Base-by-base conservation (phyloP, 768 basidiomycete species). In the Fomitopsis pulvina region DNA sequence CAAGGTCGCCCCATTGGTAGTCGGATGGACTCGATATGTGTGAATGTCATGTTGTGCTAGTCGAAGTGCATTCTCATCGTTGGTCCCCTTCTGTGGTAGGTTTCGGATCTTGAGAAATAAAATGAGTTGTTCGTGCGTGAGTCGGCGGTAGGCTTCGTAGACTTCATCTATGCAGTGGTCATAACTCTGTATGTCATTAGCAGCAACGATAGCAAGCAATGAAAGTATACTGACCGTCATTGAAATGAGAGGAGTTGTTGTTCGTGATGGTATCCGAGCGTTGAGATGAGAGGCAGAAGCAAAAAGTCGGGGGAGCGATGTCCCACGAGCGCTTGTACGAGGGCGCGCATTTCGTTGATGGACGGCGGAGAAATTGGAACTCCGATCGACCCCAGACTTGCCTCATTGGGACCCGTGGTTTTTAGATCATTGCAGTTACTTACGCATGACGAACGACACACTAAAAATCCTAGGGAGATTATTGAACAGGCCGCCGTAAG, bases 21-120 rank as follows among this genome's bases (percentile, higher is more conserved):
- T 11, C 58, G 42, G 65, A 20, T 74, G 73, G 57, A 86, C 81
- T 59, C 82, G 76, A 62, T 89, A 91, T 22, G 78, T 78, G 57
- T 85, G 79, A 47, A 85, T 66, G 65, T 92, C 89, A 60, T 87
- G 78, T 51, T 87, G 82, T 6, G 84, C 78, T 22, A 92, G 76
- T 20, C 87, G 76, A 8, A 78, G 76, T 39, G 83, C 83, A 26
- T 90, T 80, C 48, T 87, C 86, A 45, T 60, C 42, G 52, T 83
- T 72, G 42, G 77, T 71, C 37, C 87, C 88, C 11, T 75, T 68
- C 0, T 74, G 80, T 44, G 84, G 80, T n/a, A 91, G 70, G 51
- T 75, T 80, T 54, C 88, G 79, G 38, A 81, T 77, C 68, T 79
- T 78, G 66, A 86, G 80, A 64, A 91, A 91, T 48, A 91, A 76